These are phyloP conservation scores for Psilocybe sp. DNA, from an alignment of 768 basidiomycete species.

Conservation along the genomic window DNA sequence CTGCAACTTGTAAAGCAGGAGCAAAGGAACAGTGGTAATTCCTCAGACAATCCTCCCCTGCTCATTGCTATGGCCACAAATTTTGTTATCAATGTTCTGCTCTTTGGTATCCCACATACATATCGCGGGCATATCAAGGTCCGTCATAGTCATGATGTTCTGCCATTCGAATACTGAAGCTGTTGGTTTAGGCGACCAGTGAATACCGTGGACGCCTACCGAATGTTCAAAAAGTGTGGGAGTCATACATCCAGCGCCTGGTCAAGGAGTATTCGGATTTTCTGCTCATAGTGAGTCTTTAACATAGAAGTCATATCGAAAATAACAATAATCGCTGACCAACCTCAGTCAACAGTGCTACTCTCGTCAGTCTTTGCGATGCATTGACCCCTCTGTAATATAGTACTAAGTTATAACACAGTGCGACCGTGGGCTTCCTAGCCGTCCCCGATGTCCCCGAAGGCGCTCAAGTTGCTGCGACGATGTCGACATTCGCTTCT, in stretches of 20 bases:
- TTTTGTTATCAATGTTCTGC: constrained; percentile 38
- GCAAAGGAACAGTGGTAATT: constrained; percentile 10
- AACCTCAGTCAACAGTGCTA: constrained; percentile 45
- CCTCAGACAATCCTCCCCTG: constrained; percentile 16
- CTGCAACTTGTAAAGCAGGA: constrained; percentile 19
- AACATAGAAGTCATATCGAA: background rate
- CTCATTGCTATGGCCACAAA: constrained; percentile 27
- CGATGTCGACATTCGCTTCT: constrained; percentile 45
- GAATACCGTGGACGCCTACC: constrained; percentile 49
- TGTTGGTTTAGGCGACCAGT: constrained; percentile 29
- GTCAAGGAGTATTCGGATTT: constrained; percentile 57
- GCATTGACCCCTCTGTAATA: background rate
- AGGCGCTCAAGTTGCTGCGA: constrained; percentile 33
- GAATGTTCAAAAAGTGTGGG: constrained; percentile 48
- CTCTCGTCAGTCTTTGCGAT: constrained; percentile 38
- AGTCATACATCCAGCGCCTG: constrained; percentile 45
- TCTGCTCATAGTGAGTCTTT: constrained; percentile 45
- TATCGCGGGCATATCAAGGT: constrained; percentile 49
- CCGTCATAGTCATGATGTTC: background rate
- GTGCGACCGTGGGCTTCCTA: constrained; percentile 50
- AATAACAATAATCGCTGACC: background rate
- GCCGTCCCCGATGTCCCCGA: constrained; percentile 39
- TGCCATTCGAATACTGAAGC: background rate
- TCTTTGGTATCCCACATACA: constrained; percentile 52
- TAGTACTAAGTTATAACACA: constrained; percentile 11